Conservation (phyloP, 108 stramenopile genomes). For the Aureococcus anophagefferens region DNA sequence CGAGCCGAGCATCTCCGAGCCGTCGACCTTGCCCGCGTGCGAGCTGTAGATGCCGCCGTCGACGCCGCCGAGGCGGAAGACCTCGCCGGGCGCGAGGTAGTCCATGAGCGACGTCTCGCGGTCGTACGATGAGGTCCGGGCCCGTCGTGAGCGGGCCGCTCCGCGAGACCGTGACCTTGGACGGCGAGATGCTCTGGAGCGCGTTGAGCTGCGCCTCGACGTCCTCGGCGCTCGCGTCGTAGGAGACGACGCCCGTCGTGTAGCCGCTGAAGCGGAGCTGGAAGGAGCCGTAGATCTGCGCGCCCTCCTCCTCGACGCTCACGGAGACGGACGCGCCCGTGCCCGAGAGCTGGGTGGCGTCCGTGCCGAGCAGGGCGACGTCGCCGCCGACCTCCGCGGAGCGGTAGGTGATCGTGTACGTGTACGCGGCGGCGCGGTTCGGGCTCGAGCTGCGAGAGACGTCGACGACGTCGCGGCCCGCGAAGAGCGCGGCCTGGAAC, state of each 20-base stretch:
- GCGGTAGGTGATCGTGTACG: slow-evolving; percentile 51
- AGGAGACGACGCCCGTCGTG: slow-evolving; percentile 35
- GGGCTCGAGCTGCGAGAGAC: slow-evolving; percentile 55
- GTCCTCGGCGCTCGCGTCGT: slow-evolving; percentile 47
- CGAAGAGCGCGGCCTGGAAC: slow-evolving; percentile 43
- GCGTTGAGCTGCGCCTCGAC: slow-evolving; percentile 57
- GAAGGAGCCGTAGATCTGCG: slow-evolving; percentile 61
- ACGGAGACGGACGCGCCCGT: slow-evolving; percentile 26
- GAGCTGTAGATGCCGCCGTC: slow-evolving; percentile 20
- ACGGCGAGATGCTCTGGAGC: slow-evolving; percentile 44
- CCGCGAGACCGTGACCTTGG: slow-evolving; percentile 35
- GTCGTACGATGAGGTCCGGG: slow-evolving; percentile 18
- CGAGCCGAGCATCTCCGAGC: slow-evolving; percentile 33
- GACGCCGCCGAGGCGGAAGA: slow-evolving; percentile 48
- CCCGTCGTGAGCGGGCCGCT: slow-evolving; percentile 34
- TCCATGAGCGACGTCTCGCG: slow-evolving; percentile 25
- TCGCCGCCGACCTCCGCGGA: slow-evolving; percentile 51
- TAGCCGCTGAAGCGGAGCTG: slow-evolving; percentile 37
- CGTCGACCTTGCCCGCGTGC: slow-evolving; percentile 35
- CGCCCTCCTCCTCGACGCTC: slow-evolving; percentile 40
- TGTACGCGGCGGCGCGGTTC: slow-evolving; percentile 61
- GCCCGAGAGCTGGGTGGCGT: slow-evolving; percentile 40
- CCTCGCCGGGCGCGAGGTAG: slow-evolving; percentile 48
- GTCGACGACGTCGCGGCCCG: slow-evolving; percentile 26
- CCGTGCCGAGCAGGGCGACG: slow-evolving; percentile 45